phyloP scores from a whole-genome alignment of 768 basidiomycete species.

The Kwoniella dejecticola region DNA sequence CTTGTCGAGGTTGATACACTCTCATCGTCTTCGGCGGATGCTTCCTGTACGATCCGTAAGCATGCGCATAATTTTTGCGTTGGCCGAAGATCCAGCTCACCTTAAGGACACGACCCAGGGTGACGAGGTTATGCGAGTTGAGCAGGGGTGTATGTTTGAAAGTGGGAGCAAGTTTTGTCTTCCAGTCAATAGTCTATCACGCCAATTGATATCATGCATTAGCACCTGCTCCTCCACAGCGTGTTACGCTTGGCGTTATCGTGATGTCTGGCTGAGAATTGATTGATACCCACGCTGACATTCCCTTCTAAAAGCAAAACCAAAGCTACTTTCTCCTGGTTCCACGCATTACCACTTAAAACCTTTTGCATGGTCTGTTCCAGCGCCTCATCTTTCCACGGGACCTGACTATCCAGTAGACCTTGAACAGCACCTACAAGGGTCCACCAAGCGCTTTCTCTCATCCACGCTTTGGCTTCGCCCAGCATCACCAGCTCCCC shows the following conservation, averaged over 20 bases:
- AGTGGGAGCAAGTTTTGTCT: constrained; percentile 64
- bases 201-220: too few species aligned
- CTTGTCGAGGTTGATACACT: constrained; percentile 61
- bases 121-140: constrained; percentile 68
- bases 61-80: neutral
- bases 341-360: constrained; percentile 68
- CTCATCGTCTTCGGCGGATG: constrained; percentile 63
- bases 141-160: constrained; percentile 78
- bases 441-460: constrained; percentile 88
- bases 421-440: constrained; percentile 67
- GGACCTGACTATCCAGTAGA: constrained; percentile 63
- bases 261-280: neutral
- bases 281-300: constrained; percentile 57
- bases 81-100: constrained; percentile 57
- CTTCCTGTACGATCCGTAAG: constrained; percentile 40
- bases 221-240: too few species aligned
- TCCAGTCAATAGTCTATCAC: constrained; percentile 68
- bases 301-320: constrained; percentile 69
- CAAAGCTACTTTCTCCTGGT: constrained; percentile 83
- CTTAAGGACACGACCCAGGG: constrained; percentile 76
- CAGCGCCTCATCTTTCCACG: constrained; percentile 73
- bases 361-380: constrained; percentile 61
- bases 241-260: too few species aligned
- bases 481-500: constrained; percentile 68
- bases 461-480: constrained; percentile 83